Base-by-base conservation (phyloP, 352 stramenopile species). In the Pilasporangium apinafurcum region DNA sequence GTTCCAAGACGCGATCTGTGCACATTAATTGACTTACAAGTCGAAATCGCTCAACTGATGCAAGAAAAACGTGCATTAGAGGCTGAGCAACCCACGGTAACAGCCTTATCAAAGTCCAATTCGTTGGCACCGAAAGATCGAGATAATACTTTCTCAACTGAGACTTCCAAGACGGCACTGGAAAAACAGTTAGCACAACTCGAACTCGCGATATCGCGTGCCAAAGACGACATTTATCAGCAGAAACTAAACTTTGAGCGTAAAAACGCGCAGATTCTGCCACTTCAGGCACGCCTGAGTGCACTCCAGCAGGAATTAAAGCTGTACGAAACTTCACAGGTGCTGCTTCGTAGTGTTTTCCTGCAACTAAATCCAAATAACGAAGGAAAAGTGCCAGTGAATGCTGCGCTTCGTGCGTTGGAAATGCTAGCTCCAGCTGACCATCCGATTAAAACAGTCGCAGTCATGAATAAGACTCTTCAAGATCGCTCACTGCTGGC, bases 21-120 rank as follows among this genome's bases (percentile, higher is more conserved):
- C 27, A 66, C 71, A 10, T 53, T 83, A 8, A 57, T 74, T 5
- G 68, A 84, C 2, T 22, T 83, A 1, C 68, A 85, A 21, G 46
- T 82, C 3, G 66, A 80, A 32, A 72, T 87, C 25, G 62, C 61
- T 0, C 49, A 65, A 6, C 42, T 82, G 2, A 32, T 82, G 2
- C 51, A 67, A 9, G 58, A 75, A 30, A 84, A 87, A 20, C 60
- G 71, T 1, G 31, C 33, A 12, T 25, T 86, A 8, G 68, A 81
- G 44, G 34, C 32, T 5, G 51, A 71, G 21, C 31, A 58, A 4
- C 20, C 32, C 1, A 26, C 39, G 18, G 16, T 16, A 20, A 42
- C 26, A n/a, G 20, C 8, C 6, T n/a, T 8, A 21, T 24, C 13
- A 36, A 41, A 40, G 21, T 5, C 2, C 12, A 46, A 33, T 12